Evolutionary conservation across 139 green algal genomes (phyloP).

Genomic region (Closterium sp.): DNA sequence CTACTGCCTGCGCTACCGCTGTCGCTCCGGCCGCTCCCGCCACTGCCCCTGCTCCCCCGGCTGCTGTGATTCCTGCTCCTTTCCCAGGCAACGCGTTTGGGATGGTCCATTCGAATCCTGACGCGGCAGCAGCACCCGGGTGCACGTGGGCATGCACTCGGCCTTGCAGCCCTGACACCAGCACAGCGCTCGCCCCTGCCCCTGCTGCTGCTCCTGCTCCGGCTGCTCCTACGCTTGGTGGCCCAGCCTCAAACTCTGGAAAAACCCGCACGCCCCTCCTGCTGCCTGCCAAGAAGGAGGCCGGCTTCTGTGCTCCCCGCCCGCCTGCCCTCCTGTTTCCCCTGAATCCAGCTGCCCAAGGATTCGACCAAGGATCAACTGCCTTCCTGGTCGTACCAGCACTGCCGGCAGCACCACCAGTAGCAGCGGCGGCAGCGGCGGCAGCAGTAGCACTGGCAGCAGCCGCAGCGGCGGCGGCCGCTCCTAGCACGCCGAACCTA

Average conservation of each 20-base stretch:
- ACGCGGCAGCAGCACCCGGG: not conserved
- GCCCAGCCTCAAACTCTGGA: not conserved
- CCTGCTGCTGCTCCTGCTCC: not conserved
- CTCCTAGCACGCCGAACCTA: not conserved
- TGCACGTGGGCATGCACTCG: not conserved
- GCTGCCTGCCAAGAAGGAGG: not conserved
- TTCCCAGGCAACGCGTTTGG: not conserved
- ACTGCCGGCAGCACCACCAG: not conserved
- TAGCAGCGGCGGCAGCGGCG: not conserved
- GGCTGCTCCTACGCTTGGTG: not conserved
- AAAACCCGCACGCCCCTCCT: not conserved
- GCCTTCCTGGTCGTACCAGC: not conserved
- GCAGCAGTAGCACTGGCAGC: not conserved
- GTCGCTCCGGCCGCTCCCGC: not conserved
- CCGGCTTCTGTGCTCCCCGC: not conserved
- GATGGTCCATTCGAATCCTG: too few relatives aligned
- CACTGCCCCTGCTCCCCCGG: not conserved
- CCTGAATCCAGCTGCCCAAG: not conserved
- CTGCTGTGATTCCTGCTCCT: not conserved
- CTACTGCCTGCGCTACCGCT: not conserved
- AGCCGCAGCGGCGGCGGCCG: not conserved
- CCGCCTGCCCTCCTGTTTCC: not conserved
- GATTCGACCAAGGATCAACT: not conserved
- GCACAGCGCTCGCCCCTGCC: not conserved
- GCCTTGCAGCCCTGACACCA: not conserved